A percentile compares a stretch with the other conserved stretches of the same genome.
phyloP scores from a whole-genome alignment of 176 grass and related monocot species.

The Echinochloa phyllopogon region DNA sequence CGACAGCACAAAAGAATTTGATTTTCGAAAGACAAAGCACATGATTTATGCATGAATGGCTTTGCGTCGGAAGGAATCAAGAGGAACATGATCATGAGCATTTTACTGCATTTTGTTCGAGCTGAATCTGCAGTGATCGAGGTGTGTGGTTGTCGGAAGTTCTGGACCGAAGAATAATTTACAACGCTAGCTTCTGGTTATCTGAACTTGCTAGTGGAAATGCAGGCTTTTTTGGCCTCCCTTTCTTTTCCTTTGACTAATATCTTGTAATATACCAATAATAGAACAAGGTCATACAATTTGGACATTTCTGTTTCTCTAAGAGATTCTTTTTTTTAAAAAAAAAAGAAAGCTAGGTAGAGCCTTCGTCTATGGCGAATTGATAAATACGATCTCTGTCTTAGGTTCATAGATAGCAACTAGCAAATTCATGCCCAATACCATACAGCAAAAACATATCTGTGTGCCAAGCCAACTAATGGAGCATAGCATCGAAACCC shows the following conservation, averaged over 20 bases:
- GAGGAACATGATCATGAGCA: neutral
- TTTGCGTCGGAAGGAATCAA: neutral
- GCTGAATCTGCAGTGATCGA: neutral
- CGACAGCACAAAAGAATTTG: neutral
- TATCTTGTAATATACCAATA: neutral
- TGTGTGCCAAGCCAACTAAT: neutral
- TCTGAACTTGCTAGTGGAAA: neutral
- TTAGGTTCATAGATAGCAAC: conserved; percentile 4
- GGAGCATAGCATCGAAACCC: neutral
- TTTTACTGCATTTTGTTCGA: neutral
- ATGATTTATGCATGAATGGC: neutral
- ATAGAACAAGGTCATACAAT: neutral
- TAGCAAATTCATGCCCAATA: neutral
- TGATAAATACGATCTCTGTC: neutral
- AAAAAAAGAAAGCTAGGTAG: neutral
- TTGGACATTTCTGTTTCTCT: neutral
- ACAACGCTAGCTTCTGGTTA: neutral
- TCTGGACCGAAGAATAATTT: neutral
- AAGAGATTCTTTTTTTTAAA: too few relatives aligned
- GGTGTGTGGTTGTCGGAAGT: neutral
- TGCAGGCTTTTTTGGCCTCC: neutral
- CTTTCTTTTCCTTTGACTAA: neutral
- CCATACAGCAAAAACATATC: neutral
- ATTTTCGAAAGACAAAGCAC: neutral
- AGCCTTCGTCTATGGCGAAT: neutral